phyloP scores from a whole-genome alignment of 371 early-diverging fungal species.

The Saksenaea oblongispora region DNA sequence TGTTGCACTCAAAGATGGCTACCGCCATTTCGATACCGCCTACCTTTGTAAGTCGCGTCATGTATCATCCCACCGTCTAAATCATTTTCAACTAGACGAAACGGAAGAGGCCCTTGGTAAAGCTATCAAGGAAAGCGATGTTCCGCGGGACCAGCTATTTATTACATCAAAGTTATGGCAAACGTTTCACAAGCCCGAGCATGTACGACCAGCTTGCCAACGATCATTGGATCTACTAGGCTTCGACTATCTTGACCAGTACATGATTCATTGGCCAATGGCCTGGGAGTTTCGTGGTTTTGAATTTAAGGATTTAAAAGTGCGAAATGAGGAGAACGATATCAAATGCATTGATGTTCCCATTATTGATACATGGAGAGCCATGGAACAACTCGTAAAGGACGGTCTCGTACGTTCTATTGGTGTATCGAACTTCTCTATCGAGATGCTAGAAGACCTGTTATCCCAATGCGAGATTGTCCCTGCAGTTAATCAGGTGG shows the following conservation, averaged over 20 bases:
- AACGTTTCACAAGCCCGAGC: constrained; percentile 58
- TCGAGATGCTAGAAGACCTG: constrained; percentile 70
- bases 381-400: constrained; percentile 70
- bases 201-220: constrained; percentile 51
- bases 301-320: constrained; percentile 21
- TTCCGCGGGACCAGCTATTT: constrained; percentile 62
- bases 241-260: constrained; percentile 87
- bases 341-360: constrained; percentile 43
- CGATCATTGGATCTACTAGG: constrained; percentile 71
- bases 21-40: constrained; percentile 48
- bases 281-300: constrained; percentile 39
- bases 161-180: constrained; percentile 84
- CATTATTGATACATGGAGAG: constrained; percentile 72
- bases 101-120: constrained; percentile 79
- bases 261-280: constrained; percentile 69
- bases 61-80: neutral
- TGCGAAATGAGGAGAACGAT: constrained; percentile 23
- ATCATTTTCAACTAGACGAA: constrained; percentile 23
- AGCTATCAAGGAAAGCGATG: constrained; percentile 49
- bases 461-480: constrained; percentile 65
- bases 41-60: constrained; percentile 30
- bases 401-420: constrained; percentile 62
- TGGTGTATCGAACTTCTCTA: constrained; percentile 70
- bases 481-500: constrained; percentile 83
- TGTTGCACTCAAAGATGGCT: constrained; percentile 38